These are phyloP conservation scores for Sporothrix schenckii DNA, from an alignment of 2,329 filamentous ascomycete species.

Conservation along the genomic window DNA sequence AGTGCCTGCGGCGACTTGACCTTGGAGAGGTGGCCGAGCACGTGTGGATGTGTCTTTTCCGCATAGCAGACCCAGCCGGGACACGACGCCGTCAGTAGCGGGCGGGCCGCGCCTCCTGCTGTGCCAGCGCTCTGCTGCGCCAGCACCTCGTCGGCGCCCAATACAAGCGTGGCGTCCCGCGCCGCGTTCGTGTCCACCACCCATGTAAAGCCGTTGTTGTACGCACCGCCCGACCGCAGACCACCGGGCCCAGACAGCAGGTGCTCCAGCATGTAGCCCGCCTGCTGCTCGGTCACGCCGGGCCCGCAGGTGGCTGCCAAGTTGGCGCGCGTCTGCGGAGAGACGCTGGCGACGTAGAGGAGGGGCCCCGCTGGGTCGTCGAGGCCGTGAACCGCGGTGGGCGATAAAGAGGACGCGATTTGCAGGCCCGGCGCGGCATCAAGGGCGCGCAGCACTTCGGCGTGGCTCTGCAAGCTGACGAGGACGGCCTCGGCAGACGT, in stretches of 20 bases:
- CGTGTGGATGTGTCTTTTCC: slow-evolving; percentile 94
- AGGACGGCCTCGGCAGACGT: slow-evolving; percentile 97
- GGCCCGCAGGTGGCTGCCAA: slow-evolving; percentile 80
- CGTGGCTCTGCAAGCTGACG: slow-evolving; percentile 89
- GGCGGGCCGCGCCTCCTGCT: slow-evolving; percentile 34
- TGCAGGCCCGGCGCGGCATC: slow-evolving; percentile 64
- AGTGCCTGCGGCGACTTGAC: slow-evolving; percentile 94
- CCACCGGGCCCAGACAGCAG: slow-evolving; percentile 73
- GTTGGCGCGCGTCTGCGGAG: slow-evolving; percentile 86
- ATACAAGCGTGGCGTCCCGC: slow-evolving; percentile 78
- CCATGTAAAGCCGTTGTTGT: slow-evolving; percentile 81
- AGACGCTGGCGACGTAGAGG: slow-evolving; percentile 89
- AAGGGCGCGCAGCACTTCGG: slow-evolving; percentile 82
- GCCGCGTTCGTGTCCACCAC: slow-evolving; percentile 86
- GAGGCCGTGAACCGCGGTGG: slow-evolving; percentile 46
- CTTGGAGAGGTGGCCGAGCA: slow-evolving; percentile 85
- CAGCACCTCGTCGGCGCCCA: slow-evolving; percentile 73
- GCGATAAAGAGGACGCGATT: slow-evolving; percentile 40
- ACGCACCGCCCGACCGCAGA: slow-evolving; percentile 68
- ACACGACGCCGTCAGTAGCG: slow-evolving; percentile 84
- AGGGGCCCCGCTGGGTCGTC: slow-evolving; percentile 68
- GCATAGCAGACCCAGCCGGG: slow-evolving; percentile 99
- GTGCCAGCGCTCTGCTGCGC: slow-evolving; percentile 41
- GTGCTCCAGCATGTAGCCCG: slow-evolving; percentile 79
- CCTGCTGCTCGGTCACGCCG: slow-evolving; percentile 70